Conservation (phyloP, 768 basidiomycete species). For the Boletus patriciae region DNA sequence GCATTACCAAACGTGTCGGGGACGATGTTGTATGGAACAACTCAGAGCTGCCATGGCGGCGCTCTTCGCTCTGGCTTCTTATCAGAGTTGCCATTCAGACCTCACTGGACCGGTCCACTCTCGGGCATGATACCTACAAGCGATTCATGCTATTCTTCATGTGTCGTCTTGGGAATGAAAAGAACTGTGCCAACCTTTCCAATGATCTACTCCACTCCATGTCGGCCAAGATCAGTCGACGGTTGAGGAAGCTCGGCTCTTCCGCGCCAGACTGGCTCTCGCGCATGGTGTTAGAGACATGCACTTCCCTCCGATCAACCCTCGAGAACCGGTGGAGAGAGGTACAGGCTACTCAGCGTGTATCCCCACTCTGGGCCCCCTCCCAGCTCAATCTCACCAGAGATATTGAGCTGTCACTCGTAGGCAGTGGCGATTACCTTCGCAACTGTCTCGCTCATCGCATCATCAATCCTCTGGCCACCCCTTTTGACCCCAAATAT, state of each 20-base stretch:
- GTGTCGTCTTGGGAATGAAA: conserved; percentile 13
- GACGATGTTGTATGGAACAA: conserved; percentile 48
- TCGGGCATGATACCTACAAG: conserved; percentile 29
- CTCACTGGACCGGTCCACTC: conserved; percentile 23
- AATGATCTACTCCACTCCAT: conserved; percentile 41
- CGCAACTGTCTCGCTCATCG: conserved; percentile 11
- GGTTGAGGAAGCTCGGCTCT: conserved; percentile 38
- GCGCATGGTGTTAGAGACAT: conserved; percentile 1
- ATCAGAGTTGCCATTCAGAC: conserved; percentile 48
- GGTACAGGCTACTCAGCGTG: conserved; percentile 29
- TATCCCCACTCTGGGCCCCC: conserved; percentile 33
- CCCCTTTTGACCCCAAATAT: conserved; percentile 2
- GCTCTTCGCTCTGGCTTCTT: conserved; percentile 51
- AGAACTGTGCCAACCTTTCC: background rate
- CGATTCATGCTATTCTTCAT: conserved; percentile 36
- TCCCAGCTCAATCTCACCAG: conserved; percentile 24
- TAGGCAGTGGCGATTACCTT: conserved; percentile 32
- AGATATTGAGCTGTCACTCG: conserved; percentile 38
- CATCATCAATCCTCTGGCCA: too few species aligned
- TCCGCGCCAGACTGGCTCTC: conserved; percentile 19
- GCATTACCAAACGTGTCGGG: conserved; percentile 43
- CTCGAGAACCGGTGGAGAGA: conserved; percentile 39
- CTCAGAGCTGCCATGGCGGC: conserved; percentile 45
- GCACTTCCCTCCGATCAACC: conserved; percentile 10
- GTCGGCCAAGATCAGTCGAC: conserved; percentile 38